Base-by-base conservation (phyloP, 495 filamentous ascomycete species). In the Xylaria nigripes region DNA sequence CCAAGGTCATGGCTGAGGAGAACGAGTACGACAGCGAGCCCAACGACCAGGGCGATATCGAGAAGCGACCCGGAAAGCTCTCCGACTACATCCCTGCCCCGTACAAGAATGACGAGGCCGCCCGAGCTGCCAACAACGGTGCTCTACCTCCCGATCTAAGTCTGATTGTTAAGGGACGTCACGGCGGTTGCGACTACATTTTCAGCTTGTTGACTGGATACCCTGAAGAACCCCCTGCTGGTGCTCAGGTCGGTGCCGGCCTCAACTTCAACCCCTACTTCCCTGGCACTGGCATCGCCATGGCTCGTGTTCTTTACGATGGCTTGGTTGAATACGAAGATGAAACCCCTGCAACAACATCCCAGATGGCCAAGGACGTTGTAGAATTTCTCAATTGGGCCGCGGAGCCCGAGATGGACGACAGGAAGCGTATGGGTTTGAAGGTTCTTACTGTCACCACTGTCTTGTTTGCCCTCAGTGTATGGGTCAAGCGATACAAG, bases 241-340 rank as follows among this genome's bases (percentile, higher is more conserved):
- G 93, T 63, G 89, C 84, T 56, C 70, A 74, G 55, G 82, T 99
- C 59, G 79, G 80, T 54, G 80, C 83, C 54, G 93, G 93, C 58
- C 83, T 99, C 69, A 95, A 97, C 81, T 99, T 99, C 82, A 99
- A 99, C 82, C 93, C 93, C 24, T 99, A 96, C 79, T 99, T 99
- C 83, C 93, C 93, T 48, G 94, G 94, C 62, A 97, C 93, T 58
- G 93, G 90, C 63, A 99, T 99, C 71, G 94, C 87, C 62, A 99
- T 99, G 94, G 90, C 86, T 63, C 91, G 94, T 79, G 92, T 96
- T 52, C 82, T 99, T 42, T 99, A 92, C 74, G 92, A 99, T 61
- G 94, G 91, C 52, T 74, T 99, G 27, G 94, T 99, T 50, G 94
- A 99, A 67, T 99, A 99, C 78, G 94, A 99, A 70, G 94, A 99